Conservation (phyloP, 306 rosid genomes). For the Oxytropis ochrocephala region DNA sequence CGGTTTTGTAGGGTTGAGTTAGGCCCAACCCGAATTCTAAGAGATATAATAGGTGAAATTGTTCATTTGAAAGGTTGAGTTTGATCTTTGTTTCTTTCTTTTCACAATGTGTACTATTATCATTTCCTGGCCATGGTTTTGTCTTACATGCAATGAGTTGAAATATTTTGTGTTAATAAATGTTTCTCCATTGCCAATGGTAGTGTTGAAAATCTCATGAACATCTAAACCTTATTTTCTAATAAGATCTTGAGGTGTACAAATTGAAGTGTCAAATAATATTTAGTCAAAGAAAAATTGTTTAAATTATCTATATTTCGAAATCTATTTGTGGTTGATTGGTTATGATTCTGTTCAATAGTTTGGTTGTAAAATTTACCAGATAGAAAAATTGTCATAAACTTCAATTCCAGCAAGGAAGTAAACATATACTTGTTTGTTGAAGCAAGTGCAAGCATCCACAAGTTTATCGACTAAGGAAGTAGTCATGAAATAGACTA, state of each 20-base stretch:
- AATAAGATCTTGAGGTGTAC: background rate
- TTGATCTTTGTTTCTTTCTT: background rate
- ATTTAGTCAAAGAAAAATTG: background rate
- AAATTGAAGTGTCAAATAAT: background rate
- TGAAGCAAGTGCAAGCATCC: background rate
- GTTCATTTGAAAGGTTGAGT: background rate
- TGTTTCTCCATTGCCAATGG: background rate
- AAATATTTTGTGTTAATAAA: background rate
- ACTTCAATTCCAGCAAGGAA: background rate
- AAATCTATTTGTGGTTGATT: background rate
- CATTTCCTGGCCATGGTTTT: constrained; percentile 2
- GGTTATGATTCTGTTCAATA: background rate
- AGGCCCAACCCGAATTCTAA: too few relatives aligned
- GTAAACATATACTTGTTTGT: background rate
- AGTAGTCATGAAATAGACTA: constrained; percentile 2
- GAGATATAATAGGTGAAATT: constrained; percentile 1
- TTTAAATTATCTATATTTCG: background rate
- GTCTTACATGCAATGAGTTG: background rate
- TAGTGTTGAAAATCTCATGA: background rate
- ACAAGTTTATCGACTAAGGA: background rate
- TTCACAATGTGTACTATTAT: background rate
- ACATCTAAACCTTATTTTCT: background rate
- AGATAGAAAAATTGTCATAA: background rate
- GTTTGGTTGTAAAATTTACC: background rate
- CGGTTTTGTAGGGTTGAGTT: too few relatives aligned